A percentile compares a stretch with the other conserved stretches of the same genome.
Evolutionary conservation across 2,329 filamentous ascomycete genomes (phyloP).

Genomic region (Verticillium nonalfalfae): DNA sequence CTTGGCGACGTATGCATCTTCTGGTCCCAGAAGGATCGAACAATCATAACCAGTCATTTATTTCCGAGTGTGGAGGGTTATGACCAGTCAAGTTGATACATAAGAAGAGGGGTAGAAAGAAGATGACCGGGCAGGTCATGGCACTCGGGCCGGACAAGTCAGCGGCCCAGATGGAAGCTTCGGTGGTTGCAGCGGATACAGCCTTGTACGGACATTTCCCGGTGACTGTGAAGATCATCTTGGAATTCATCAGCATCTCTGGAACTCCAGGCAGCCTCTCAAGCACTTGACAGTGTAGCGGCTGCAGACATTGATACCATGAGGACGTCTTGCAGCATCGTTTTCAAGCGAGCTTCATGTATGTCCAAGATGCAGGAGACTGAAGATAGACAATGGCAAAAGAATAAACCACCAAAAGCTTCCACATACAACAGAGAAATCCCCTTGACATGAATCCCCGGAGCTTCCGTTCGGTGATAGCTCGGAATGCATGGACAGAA

Average conservation of each 20-base stretch:
- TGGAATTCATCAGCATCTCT: too few species aligned
- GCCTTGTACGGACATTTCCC: not conserved
- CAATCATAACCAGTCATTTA: not conserved
- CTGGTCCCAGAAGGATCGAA: not conserved
- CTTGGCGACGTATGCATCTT: not conserved
- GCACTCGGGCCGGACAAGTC: not conserved
- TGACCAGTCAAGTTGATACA: not conserved
- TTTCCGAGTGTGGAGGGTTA: not conserved
- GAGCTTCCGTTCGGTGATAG: not conserved
- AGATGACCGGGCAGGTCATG: not conserved
- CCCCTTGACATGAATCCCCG: not conserved
- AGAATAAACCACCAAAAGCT: too few species aligned
- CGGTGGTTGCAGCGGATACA: not conserved
- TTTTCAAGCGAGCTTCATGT: too few species aligned
- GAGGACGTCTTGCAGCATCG: too few species aligned
- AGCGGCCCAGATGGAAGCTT: not conserved
- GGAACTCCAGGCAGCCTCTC: too few species aligned
- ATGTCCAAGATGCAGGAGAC: too few species aligned
- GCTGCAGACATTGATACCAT: too few species aligned
- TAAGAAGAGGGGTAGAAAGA: not conserved
- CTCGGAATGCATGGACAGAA: not conserved
- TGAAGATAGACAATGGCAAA: too few species aligned
- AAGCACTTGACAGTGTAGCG: not conserved
- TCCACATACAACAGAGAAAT: not conserved
- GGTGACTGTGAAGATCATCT: not conserved